These are phyloP conservation scores for Starmerella potacharoeniae DNA, from an alignment of 805 yeast genomes.

Conservation along the genomic window DNA sequence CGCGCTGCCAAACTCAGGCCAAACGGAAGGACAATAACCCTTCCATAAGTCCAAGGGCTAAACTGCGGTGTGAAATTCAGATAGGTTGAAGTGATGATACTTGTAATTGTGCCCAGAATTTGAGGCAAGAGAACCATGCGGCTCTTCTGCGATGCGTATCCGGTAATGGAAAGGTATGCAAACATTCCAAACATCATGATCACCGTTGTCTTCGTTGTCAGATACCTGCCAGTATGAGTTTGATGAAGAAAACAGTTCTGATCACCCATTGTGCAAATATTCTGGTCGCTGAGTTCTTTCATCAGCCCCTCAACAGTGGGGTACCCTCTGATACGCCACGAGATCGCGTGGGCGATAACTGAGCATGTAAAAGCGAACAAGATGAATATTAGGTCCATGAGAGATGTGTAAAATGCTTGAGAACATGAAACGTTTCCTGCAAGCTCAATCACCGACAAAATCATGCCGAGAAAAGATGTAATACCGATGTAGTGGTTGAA, in stretches of 20 bases:
- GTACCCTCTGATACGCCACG: constrained; percentile 20
- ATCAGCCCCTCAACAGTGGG: constrained; percentile 11
- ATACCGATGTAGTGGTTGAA: constrained; percentile 18
- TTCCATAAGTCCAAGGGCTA: constrained; percentile 10
- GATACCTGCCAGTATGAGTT: constrained; percentile 14
- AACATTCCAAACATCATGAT: constrained; percentile 19
- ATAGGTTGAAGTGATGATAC: constrained; percentile 6
- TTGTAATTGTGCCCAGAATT: constrained; percentile 18
- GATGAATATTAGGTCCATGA: constrained; percentile 9
- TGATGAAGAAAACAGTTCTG: constrained; percentile 14
- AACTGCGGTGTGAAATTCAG: constrained; percentile 13
- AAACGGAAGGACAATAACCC: constrained; percentile 19
- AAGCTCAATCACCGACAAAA: constrained; percentile 16
- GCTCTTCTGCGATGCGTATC: constrained; percentile 8
- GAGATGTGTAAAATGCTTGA: constrained; percentile 8
- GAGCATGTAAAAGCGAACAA: constrained; percentile 11
- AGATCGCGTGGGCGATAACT: constrained; percentile 19
- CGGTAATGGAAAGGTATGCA: constrained; percentile 8
- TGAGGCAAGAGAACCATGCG: constrained; percentile 15
- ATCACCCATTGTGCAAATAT: constrained; percentile 19
- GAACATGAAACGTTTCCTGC: constrained; percentile 22
- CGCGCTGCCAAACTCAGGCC: constrained; percentile 21
- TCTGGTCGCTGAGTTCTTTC: constrained; percentile 12
- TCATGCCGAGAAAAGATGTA: constrained; percentile 18
- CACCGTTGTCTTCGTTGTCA: constrained; percentile 17